Percentiles rank a stretch among this genome's conserved stretches.
Conservation (phyloP, 352 stramenopile species). For the Stephanocyclus meneghinianus region DNA sequence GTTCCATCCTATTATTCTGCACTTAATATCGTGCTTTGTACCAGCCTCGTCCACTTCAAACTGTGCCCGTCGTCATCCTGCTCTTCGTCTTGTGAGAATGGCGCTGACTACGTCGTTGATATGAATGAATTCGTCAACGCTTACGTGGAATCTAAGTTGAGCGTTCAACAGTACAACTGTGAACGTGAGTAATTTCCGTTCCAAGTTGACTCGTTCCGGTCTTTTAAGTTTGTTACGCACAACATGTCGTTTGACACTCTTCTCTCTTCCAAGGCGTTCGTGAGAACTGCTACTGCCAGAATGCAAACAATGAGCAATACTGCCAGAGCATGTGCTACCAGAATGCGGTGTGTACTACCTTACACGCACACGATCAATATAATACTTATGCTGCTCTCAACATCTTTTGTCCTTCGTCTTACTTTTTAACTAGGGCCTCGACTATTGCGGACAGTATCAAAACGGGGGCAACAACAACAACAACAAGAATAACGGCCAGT, state of each 20-base stretch:
- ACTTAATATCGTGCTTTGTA: not conserved
- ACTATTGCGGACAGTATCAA: conserved; percentile 41
- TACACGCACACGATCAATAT: not conserved
- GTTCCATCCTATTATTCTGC: too few species aligned
- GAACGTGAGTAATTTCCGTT: conserved; percentile 34
- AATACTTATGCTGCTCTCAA: not conserved
- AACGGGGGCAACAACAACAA: conserved; percentile 36
- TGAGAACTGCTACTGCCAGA: conserved; percentile 71
- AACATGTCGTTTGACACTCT: not conserved
- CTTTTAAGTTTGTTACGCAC: too few species aligned
- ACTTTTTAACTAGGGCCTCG: conserved; percentile 15
- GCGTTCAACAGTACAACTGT: conserved; percentile 62
- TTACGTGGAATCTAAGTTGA: conserved; percentile 65
- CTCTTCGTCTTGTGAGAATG: conserved; percentile 35
- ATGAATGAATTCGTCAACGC: conserved; percentile 70
- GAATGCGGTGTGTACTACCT: conserved; percentile 3
- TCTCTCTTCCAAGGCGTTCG: conserved; percentile 11
- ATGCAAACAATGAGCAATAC: conserved; percentile 32
- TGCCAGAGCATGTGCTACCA: conserved; percentile 17
- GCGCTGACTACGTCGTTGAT: conserved; percentile 62
- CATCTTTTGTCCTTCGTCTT: conserved; percentile 8
- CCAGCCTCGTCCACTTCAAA: conserved; percentile 65
- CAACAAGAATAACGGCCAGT: conserved; percentile 48
- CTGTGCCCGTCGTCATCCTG: conserved; percentile 62
- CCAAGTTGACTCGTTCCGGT: too few species aligned